phyloP scores from a whole-genome alignment of 2,329 filamentous ascomycete species.

The Colletotrichum horii region DNA sequence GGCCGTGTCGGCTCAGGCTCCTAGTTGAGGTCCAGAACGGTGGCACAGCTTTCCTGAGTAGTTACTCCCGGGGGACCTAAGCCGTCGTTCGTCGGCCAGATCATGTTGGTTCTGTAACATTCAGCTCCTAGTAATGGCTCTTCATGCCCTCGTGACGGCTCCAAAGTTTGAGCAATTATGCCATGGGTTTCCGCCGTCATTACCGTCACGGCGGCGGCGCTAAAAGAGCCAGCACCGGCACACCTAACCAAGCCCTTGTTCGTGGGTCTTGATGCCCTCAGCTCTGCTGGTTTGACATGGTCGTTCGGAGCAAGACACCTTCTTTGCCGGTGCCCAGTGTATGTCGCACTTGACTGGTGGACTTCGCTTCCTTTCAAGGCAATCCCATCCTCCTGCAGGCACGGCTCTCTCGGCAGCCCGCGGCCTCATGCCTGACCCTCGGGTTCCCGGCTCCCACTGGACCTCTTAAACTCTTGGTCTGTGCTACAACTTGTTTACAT shows the following conservation, averaged over 20 bases:
- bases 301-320: neutral
- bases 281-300: neutral
- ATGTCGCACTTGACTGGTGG: neutral
- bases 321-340: neutral
- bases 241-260: neutral
- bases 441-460: neutral
- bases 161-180: neutral
- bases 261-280: neutral
- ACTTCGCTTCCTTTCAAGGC: neutral
- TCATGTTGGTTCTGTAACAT: neutral
- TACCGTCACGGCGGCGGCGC: neutral
- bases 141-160: neutral
- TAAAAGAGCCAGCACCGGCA: neutral
- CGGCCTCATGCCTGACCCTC: neutral
- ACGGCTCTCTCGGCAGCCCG: neutral
- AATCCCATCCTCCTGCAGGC: neutral
- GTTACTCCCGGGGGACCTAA: neutral
- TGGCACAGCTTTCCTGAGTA: neutral
- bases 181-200: neutral
- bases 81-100: neutral
- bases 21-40: neutral
- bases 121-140: neutral
- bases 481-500: neutral
- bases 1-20: neutral
- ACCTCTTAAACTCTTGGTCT: neutral